Percentiles rank a stretch among this genome's conserved stretches.
phyloP scores from a whole-genome alignment of 2,329 filamentous ascomycete species.

The Amauroascus verrucosus region DNA sequence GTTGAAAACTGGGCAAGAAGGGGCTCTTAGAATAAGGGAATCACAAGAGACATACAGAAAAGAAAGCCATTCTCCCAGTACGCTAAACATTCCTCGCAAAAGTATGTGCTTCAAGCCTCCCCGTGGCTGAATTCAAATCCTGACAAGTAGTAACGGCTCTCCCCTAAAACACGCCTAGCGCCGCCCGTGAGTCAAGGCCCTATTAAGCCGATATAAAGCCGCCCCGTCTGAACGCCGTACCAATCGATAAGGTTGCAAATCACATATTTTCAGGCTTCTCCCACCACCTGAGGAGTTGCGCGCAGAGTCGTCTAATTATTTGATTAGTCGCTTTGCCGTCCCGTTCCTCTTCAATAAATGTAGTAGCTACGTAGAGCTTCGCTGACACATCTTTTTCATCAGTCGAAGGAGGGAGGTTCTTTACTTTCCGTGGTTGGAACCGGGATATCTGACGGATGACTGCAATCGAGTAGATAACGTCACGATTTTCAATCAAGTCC shows the following conservation, averaged over 20 bases:
- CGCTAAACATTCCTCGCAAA: neutral
- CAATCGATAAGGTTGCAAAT: neutral
- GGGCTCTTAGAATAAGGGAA: neutral
- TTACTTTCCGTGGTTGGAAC: constrained; percentile 36
- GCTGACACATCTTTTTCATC: constrained; percentile 58
- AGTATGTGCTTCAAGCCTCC: neutral
- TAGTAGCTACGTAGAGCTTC: constrained; percentile 58
- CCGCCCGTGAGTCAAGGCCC: neutral
- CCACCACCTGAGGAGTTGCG: constrained; percentile 54
- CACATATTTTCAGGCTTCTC: constrained; percentile 15
- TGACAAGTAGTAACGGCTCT: neutral
- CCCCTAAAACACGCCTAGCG: neutral
- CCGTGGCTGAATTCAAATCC: neutral
- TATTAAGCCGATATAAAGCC: neutral
- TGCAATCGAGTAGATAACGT: constrained; percentile 81
- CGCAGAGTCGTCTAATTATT: constrained; percentile 58
- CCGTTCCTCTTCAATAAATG: constrained; percentile 58
- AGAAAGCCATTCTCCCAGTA: neutral
- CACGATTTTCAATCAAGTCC: constrained; percentile 73
- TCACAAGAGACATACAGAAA: neutral
- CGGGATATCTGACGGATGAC: constrained; percentile 65
- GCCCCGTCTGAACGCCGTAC: neutral
- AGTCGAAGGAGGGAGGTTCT: constrained; percentile 47
- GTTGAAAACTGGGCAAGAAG: neutral
- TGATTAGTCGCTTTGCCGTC: constrained; percentile 62